phyloP scores from a whole-genome alignment of 202 grass and related monocot species.

The Digitaria exilis region DNA sequence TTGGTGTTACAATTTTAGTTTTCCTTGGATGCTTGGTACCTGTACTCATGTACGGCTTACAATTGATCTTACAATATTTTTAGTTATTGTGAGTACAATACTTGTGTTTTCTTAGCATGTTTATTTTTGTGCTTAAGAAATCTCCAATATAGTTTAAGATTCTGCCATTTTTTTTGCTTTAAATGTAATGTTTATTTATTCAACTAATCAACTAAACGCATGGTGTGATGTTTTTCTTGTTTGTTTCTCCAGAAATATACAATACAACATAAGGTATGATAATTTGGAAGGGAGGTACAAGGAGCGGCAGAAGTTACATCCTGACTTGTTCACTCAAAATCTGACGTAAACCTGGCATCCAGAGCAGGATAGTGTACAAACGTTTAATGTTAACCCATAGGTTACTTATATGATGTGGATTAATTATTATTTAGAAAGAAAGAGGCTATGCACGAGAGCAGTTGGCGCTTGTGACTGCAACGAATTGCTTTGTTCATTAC shows the following conservation, averaged over 20 bases:
- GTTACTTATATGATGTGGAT: too few relatives aligned
- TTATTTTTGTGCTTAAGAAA: too few relatives aligned
- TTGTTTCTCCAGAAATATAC: slow-evolving; percentile 44
- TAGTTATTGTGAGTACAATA: neutral
- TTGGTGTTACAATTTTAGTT: too few relatives aligned
- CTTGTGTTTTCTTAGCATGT: neutral
- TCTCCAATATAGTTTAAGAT: neutral
- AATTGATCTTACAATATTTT: too few relatives aligned
- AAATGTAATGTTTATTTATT: neutral
- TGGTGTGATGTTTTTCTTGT: neutral
- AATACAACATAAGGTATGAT: slow-evolving; percentile 53
- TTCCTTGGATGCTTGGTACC: too few relatives aligned
- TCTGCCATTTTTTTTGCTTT: neutral
- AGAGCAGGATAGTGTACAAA: too few relatives aligned
- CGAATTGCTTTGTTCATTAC: too few relatives aligned
- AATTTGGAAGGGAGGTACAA: slow-evolving; percentile 87
- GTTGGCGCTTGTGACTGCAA: too few relatives aligned
- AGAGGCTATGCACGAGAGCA: too few relatives aligned
- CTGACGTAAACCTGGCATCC: slow-evolving; percentile 54
- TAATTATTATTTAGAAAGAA: too few relatives aligned
- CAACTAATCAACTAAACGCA: neutral
- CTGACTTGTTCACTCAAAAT: slow-evolving; percentile 94
- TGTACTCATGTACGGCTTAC: too few relatives aligned
- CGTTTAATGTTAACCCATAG: too few relatives aligned
- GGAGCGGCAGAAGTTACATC: slow-evolving; percentile 95